Evolutionary conservation across 352 stramenopile genomes (phyloP), one percentile per base, ranked within the genome.

Genomic region (Phytophthora sansomeana): DNA sequence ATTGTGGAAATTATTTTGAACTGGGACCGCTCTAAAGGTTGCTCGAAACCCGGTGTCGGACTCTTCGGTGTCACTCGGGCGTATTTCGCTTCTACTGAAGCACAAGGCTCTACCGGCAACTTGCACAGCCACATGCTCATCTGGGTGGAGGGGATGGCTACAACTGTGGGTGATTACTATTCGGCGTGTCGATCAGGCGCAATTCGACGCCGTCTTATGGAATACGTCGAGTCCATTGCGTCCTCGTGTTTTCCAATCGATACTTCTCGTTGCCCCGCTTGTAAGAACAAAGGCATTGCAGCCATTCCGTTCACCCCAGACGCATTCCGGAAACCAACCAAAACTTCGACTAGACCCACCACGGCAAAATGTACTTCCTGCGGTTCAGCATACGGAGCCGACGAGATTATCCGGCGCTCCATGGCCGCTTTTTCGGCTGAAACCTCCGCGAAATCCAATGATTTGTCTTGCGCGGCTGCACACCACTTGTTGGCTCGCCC

Each of bases 71-170:
- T 28, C 1, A 52, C 44, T 6, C 6, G 24, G n/a, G 44, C 28
- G 1, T 39, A 26, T 39, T 52, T 39, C 9, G n/a, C 44, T 2
- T 38, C 44, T 4, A 52, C 44, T 1, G 44, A 39, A 16, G 6
- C 44, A 3, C 44, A 52, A 26, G 44, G 44, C 24, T 52, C 44
- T 5, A 52, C 44, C 24, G 44, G 28, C 13, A 52, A 52, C 26
- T 52, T 52, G 29, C 44, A 52, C 14, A 14, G 26, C 1, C 28
- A 52, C 16, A 52, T 52, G 44, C 14, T 52, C 2, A 16, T 52
- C 5, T 52, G 44, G 44, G 13, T 52, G 0, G 11, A 6, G 3
- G 44, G 28, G 39, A n/a, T n/a, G 28, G 44, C 10, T 16, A 30
- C 21, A 39, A 52, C 44, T 6, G 44, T 52, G 3, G 44, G 39